These are phyloP conservation scores for Batrachochytrium dendrobatidis DNA, from an alignment of 371 early-diverging fungal genomes.

Conservation along the genomic window DNA sequence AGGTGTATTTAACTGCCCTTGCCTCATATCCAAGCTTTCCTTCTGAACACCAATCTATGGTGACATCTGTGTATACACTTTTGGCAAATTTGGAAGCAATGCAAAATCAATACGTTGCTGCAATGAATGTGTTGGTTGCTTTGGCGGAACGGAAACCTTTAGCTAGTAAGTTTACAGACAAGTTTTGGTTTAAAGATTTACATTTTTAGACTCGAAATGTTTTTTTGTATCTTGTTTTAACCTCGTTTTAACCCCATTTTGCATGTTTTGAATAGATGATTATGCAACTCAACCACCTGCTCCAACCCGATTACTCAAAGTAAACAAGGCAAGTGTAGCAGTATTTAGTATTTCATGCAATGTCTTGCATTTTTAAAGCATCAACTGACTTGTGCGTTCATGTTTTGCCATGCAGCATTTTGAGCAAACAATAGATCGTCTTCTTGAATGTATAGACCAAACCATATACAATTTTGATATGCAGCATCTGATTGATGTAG, in stretches of 20 bases:
- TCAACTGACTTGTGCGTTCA: no score
- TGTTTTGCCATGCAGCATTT: not conserved
- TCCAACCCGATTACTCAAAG: not conserved
- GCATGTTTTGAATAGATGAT: not conserved
- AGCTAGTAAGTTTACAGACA: not conserved
- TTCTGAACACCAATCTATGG: conserved; percentile 27
- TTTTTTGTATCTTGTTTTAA: not conserved
- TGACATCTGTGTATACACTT: conserved; percentile 44
- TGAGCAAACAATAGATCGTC: not conserved
- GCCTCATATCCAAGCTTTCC: conserved; percentile 45
- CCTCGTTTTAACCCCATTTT: no score
- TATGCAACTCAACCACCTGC: not conserved
- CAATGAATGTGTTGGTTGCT: conserved; percentile 39
- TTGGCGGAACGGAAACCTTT: conserved; percentile 24
- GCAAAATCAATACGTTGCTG: conserved; percentile 35
- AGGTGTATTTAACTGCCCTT: conserved; percentile 55
- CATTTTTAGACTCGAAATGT: not conserved
- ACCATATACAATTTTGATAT: not conserved
- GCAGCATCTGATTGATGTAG: not conserved
- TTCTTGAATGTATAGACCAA: not conserved
- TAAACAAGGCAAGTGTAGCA: not conserved
- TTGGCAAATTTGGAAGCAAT: conserved; percentile 55
- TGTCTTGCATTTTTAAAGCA: no score
- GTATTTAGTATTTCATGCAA: no score
- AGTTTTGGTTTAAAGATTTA: not conserved